phyloP scores from a whole-genome alignment of 2,329 filamentous ascomycete species.

The Trichothecium sympodiale region DNA sequence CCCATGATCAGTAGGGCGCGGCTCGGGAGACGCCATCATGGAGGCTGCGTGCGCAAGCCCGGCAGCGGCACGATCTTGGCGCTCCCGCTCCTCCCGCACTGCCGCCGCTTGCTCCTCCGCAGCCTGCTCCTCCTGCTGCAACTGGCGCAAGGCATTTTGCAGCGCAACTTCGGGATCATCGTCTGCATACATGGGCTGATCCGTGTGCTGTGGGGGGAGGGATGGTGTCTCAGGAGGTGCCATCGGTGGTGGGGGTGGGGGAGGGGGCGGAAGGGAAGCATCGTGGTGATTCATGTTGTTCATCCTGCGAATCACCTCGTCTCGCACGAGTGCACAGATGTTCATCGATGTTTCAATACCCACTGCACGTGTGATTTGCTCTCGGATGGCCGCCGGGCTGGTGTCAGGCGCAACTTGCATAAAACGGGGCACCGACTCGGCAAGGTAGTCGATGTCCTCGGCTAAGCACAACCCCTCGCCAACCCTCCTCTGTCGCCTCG shows the following conservation, averaged over 20 bases:
- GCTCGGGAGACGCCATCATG: slow-evolving; percentile 20
- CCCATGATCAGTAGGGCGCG: slow-evolving; percentile 12
- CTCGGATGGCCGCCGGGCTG: slow-evolving; percentile 47
- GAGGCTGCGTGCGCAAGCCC: slow-evolving; percentile 12
- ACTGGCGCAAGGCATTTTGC: slow-evolving; percentile 46
- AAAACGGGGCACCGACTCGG: slow-evolving; percentile 48
- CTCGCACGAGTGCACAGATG: slow-evolving; percentile 45
- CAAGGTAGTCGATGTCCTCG: slow-evolving; percentile 47
- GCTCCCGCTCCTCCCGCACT: slow-evolving; percentile 40
- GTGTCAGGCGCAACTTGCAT: slow-evolving; percentile 48
- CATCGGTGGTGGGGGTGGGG: slow-evolving; percentile 11
- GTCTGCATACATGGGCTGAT: slow-evolving; percentile 31
- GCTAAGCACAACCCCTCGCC: slow-evolving; percentile 35
- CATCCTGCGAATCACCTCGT: slow-evolving; percentile 39
- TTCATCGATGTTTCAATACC: slow-evolving; percentile 43
- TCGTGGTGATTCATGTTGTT: slow-evolving; percentile 1
- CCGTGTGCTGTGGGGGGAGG: slow-evolving; percentile 17
- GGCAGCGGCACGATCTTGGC: slow-evolving; percentile 27
- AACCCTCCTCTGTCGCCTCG: slow-evolving; percentile 43
- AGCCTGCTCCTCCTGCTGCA: slow-evolving; percentile 48
- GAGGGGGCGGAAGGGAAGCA: slow-evolving; percentile 9
- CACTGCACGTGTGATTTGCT: slow-evolving; percentile 42
- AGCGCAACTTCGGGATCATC: slow-evolving; percentile 48
- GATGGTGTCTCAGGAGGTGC: slow-evolving; percentile 12
- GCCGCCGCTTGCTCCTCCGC: slow-evolving; percentile 46